A percentile compares a stretch with the other conserved stretches of the same genome.
Conservation (phyloP, 2,329 filamentous ascomycete species). For the Colletotrichum endophyticum region DNA sequence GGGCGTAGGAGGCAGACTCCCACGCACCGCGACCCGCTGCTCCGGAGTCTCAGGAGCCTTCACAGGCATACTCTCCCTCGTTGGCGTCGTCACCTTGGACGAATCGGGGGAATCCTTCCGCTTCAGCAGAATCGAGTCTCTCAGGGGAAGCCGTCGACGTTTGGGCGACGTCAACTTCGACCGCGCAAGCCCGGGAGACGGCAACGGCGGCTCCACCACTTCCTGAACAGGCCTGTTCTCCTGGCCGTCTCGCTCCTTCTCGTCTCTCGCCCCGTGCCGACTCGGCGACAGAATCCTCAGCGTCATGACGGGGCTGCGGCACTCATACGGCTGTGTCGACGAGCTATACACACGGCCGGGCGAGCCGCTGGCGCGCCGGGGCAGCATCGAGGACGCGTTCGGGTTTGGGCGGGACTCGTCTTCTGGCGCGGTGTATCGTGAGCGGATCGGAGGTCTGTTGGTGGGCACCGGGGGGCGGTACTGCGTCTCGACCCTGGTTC, state of each 20-base stretch:
- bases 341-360: conserved; percentile 13
- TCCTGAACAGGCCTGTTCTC: neutral
- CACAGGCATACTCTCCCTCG: neutral
- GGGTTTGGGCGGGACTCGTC: neutral
- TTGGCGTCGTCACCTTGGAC: neutral
- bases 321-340: neutral
- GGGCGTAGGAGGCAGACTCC: neutral
- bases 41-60: neutral
- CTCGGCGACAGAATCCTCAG: conserved; percentile 8
- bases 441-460: neutral
- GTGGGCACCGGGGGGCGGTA: neutral
- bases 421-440: conserved; percentile 6
- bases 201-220: neutral
- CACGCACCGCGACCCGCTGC: neutral
- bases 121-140: conserved; percentile 12
- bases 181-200: neutral
- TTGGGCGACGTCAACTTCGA: neutral
- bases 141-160: neutral
- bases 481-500: conserved; percentile 9
- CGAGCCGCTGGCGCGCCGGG: neutral
- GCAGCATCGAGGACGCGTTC: neutral
- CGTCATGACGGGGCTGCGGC: conserved; percentile 13
- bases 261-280: neutral
- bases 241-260: neutral
- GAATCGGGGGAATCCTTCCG: neutral